A percentile compares a stretch with the other conserved stretches of the same genome.
Conservation (phyloP, 305 asterid species). For the Fraxinus velutina region DNA sequence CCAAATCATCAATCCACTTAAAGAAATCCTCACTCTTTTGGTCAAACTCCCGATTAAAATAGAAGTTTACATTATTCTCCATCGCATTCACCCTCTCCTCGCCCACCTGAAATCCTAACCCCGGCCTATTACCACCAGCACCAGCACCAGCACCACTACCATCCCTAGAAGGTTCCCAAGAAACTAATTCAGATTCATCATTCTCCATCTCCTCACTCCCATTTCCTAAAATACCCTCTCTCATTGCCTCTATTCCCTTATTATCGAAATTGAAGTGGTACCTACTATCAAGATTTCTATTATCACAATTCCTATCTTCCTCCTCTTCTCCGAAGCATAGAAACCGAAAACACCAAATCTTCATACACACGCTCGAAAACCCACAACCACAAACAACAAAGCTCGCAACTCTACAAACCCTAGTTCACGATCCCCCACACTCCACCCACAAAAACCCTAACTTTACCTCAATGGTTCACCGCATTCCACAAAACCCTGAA, state of each 20-base stretch:
- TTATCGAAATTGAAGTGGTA: constrained; percentile 4
- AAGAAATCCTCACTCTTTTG: constrained; percentile 30
- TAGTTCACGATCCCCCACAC: constrained; percentile 41
- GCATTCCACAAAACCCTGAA: constrained; percentile 25
- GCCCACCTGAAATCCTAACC: constrained; percentile 21
- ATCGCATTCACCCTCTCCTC: constrained; percentile 27
- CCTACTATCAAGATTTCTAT: constrained; percentile 6
- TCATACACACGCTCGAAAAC: constrained; percentile 35
- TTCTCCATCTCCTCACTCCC: constrained; percentile 47
- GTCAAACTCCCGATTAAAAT: constrained; percentile 22
- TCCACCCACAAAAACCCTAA: constrained; percentile 25
- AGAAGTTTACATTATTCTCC: constrained; percentile 21
- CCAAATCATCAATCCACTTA: constrained; percentile 28
- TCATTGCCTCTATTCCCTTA: constrained; percentile 30
- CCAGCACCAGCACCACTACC: constrained; percentile 1
- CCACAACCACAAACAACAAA: background rate
- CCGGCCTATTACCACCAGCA: constrained; percentile 2
- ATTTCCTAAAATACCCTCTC: constrained; percentile 45
- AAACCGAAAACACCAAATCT: constrained; percentile 58
- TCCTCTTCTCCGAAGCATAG: constrained; percentile 53
- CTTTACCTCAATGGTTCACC: constrained; percentile 12
- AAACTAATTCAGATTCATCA: constrained; percentile 47
- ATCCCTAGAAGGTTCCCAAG: constrained; percentile 27
- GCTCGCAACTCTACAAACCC: constrained; percentile 39
- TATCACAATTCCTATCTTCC: constrained; percentile 22